A percentile compares a stretch with the other conserved stretches of the same genome.
These are phyloP conservation scores for Penicillium bovifimosum DNA, from an alignment of 495 filamentous ascomycete species.

Conservation along the genomic window DNA sequence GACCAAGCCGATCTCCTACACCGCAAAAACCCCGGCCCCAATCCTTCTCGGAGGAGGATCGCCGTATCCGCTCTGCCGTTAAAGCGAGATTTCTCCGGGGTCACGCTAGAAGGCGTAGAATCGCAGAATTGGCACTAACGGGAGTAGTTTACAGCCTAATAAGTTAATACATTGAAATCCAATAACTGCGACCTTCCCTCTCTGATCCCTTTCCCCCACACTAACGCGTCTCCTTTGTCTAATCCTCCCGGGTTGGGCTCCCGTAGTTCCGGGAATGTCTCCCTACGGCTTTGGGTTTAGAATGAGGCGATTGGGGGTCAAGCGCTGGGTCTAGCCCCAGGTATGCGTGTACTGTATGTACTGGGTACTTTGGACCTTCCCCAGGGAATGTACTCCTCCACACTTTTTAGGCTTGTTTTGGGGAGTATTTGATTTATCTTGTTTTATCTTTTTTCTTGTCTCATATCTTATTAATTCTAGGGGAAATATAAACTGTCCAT, in stretches of 20 bases:
- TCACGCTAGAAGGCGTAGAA: constrained; percentile 6
- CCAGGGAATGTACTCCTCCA: constrained; percentile 7
- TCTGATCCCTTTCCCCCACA: constrained; percentile 8
- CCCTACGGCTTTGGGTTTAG: constrained; percentile 9
- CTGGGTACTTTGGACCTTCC: constrained; percentile 2
- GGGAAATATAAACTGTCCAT: background rate
- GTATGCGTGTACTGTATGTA: constrained; percentile 5
- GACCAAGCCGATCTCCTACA: constrained; percentile 3
- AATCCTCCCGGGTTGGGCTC: constrained; percentile 7
- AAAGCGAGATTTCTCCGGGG: background rate
- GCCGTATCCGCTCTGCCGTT: constrained; percentile 9
- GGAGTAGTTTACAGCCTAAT: too few species aligned
- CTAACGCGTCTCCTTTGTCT: constrained; percentile 9
- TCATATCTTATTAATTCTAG: constrained; percentile 2
- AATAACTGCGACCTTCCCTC: constrained; percentile 6
- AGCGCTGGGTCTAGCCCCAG: constrained; percentile 1
- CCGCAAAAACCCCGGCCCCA: constrained; percentile 6
- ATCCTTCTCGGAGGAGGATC: constrained; percentile 4
- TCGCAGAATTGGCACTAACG: background rate
- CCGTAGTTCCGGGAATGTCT: constrained; percentile 8
- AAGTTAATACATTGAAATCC: too few species aligned
- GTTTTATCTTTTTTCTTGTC: background rate
- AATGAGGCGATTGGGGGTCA: constrained; percentile 22
- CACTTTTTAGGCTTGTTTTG: constrained; percentile 4
- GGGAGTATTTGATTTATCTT: too few species aligned